phyloP scores from a whole-genome alignment of 495 filamentous ascomycete genomes.

The Tetracladium marchalianum region DNA sequence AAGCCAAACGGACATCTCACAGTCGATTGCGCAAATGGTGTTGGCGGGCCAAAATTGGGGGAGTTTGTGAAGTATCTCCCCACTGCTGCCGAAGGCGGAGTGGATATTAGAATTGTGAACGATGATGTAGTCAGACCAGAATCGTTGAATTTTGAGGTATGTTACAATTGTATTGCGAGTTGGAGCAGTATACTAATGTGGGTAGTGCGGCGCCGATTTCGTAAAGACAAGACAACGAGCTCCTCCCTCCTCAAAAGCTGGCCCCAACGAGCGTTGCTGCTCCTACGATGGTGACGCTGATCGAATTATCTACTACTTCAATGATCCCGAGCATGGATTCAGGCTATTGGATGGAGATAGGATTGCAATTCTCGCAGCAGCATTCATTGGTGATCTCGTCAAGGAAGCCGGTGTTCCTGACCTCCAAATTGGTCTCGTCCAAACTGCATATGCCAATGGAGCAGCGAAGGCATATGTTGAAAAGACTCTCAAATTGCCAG shows the following conservation, averaged over 20 bases:
- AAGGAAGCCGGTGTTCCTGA: constrained; percentile 69
- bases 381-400: constrained; percentile 85
- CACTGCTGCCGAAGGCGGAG: constrained; percentile 43
- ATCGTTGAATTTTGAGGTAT: constrained; percentile 76
- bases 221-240: constrained; percentile 95
- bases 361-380: constrained; percentile 88
- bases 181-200: constrained; percentile 12
- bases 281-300: constrained; percentile 95
- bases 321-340: constrained; percentile 71
- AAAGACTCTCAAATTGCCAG: constrained; percentile 77
- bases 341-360: constrained; percentile 91
- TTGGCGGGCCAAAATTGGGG: constrained; percentile 83
- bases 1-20: constrained; percentile 60
- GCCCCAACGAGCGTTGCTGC: constrained; percentile 68
- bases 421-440: constrained; percentile 84
- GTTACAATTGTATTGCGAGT: constrained; percentile 11
- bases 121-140: constrained; percentile 86
- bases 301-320: constrained; percentile 90
- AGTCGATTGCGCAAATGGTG: constrained; percentile 94
- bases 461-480: constrained; percentile 87
- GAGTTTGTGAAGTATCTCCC: constrained; percentile 81
- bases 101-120: constrained; percentile 83
- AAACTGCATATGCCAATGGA: constrained; percentile 97
- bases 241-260: constrained; percentile 71
- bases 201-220: constrained; percentile 86